phyloP scores from a whole-genome alignment of 2,329 filamentous ascomycete species.

The Cercospora citrullina region DNA sequence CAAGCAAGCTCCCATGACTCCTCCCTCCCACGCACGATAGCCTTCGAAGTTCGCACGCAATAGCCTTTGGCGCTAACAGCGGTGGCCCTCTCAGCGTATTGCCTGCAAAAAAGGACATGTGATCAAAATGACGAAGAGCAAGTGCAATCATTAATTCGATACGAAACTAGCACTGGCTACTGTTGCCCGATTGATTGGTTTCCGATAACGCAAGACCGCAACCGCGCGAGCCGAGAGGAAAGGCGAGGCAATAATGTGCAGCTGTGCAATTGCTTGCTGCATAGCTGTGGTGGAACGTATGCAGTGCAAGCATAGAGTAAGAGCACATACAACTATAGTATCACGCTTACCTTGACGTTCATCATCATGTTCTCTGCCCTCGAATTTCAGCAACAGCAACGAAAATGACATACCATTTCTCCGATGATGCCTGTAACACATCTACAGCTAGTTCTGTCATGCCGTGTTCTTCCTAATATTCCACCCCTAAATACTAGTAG shows the following conservation, averaged over 20 bases:
- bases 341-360: too few species aligned
- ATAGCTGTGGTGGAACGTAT: neutral
- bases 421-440: slow-evolving; percentile 13
- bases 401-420: neutral
- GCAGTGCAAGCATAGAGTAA: neutral
- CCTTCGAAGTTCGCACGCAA: neutral
- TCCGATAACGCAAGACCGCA: neutral
- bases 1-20: neutral
- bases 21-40: neutral
- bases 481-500: neutral
- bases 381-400: neutral
- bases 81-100: neutral
- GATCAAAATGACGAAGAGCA: neutral
- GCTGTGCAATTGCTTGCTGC: neutral
- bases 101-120: neutral
- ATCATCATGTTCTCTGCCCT: neutral
- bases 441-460: slow-evolving; percentile 10
- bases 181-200: neutral
- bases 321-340: too few species aligned
- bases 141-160: neutral
- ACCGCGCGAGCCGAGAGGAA: neutral
- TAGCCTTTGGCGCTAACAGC: neutral
- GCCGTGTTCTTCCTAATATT: neutral
- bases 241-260: neutral
- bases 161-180: neutral